These are phyloP conservation scores for Beauveria asiatica DNA, from an alignment of 2,329 filamentous ascomycete species.

Conservation along the genomic window DNA sequence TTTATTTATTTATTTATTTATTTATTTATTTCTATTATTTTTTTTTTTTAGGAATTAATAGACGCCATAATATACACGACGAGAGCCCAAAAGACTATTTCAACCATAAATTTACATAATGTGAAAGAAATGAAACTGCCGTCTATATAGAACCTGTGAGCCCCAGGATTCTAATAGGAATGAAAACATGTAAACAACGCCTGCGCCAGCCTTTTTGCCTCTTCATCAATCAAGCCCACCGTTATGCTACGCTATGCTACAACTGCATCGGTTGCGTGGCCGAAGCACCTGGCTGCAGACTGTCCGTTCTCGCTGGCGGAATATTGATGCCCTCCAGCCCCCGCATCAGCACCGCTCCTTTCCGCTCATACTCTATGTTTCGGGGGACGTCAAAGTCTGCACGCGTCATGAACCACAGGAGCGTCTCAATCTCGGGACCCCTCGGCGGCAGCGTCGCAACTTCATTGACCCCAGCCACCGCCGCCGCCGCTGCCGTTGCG, in stretches of 20 bases:
- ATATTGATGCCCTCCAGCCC: constrained; percentile 29
- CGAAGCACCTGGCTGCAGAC: not conserved
- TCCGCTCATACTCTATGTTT: constrained; percentile 36
- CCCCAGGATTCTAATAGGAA: not conserved
- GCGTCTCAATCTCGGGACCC: constrained; percentile 36
- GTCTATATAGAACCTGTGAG: not conserved
- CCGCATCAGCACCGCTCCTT: constrained; percentile 20
- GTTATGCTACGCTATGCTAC: not conserved
- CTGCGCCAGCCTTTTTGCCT: not conserved
- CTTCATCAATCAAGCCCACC: not conserved
- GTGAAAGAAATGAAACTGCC: not conserved
- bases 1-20: too few relatives aligned
- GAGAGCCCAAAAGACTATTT: too few relatives aligned
- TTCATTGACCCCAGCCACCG: constrained; percentile 13
- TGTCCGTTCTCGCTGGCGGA: constrained; percentile 17
- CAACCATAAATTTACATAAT: not conserved
- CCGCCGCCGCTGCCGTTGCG: constrained; percentile 15
- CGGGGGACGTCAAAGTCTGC: constrained; percentile 37
- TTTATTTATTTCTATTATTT: too few relatives aligned
- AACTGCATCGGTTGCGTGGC: not conserved
- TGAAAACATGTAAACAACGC: not conserved
- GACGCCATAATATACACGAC: too few relatives aligned
- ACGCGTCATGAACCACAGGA: constrained; percentile 37
- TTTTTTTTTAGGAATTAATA: too few relatives aligned
- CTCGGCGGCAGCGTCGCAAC: constrained; percentile 19